phyloP scores from a whole-genome alignment of 371 early-diverging fungal genomes.

The Coemansia sp. region DNA sequence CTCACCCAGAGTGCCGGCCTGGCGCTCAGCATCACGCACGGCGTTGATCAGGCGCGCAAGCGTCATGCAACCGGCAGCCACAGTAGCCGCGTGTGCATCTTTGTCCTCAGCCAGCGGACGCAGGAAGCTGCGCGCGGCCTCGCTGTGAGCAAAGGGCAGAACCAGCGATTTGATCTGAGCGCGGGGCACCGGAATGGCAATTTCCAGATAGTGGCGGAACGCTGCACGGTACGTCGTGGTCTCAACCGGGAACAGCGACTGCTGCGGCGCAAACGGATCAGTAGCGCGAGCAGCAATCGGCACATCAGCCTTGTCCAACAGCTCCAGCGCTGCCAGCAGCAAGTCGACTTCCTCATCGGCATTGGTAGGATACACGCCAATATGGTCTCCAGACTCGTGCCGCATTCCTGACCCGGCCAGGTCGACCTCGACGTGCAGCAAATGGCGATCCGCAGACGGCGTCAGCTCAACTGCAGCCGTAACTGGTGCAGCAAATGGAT shows the following conservation, averaged over 20 bases:
- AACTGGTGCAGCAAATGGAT: slow-evolving; percentile 44
- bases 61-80: slow-evolving; percentile 64
- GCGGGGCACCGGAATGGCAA: slow-evolving; percentile 60
- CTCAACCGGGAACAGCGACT: slow-evolving; percentile 87
- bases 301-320: slow-evolving; percentile 67
- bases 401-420: slow-evolving; percentile 71
- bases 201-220: slow-evolving; percentile 89
- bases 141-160: slow-evolving; percentile 60
- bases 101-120: slow-evolving; percentile 68
- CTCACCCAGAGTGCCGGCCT: slow-evolving; percentile 16
- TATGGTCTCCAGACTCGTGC: slow-evolving; percentile 93
- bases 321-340: slow-evolving; percentile 63
- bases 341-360: slow-evolving; percentile 70
- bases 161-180: slow-evolving; percentile 48
- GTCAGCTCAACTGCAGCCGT: slow-evolving; percentile 60
- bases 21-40: slow-evolving; percentile 32
- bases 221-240: slow-evolving; percentile 79
- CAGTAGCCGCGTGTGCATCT: slow-evolving; percentile 63
- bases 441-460: slow-evolving; percentile 69
- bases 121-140: slow-evolving; percentile 57
- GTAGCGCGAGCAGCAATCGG: slow-evolving; percentile 62
- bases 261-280: slow-evolving; percentile 66
- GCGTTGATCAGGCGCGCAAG: slow-evolving; percentile 66
- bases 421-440: slow-evolving; percentile 92
- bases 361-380: slow-evolving; percentile 92